Conservation (phyloP, 192 early-diverging fungal species). For the Rhizophlyctis rosea region DNA sequence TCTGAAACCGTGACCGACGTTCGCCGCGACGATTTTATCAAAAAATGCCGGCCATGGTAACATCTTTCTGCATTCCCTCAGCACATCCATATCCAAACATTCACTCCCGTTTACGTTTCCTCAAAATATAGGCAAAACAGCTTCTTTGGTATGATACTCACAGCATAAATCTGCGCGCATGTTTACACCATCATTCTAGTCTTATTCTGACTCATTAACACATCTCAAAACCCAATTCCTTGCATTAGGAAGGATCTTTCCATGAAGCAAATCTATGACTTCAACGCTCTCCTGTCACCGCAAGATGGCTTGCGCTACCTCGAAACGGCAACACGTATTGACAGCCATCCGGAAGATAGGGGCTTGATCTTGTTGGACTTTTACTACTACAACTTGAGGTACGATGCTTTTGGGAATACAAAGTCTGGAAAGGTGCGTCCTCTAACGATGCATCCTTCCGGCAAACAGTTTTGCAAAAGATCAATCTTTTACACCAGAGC, state of each 20-base stretch:
- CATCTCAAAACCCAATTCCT: too few species aligned
- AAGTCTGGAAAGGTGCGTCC: neutral
- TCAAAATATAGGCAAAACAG: too few species aligned
- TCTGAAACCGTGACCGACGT: too few species aligned
- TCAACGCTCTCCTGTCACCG: slow-evolving; percentile 25
- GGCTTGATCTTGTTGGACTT: slow-evolving; percentile 48
- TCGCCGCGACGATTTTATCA: too few species aligned
- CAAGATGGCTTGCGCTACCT: slow-evolving; percentile 37
- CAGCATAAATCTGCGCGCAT: too few species aligned
- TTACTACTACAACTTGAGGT: slow-evolving; percentile 51
- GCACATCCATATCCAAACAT: too few species aligned
- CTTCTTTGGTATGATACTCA: too few species aligned
- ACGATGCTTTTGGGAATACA: neutral
- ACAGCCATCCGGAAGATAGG: slow-evolving; percentile 20
- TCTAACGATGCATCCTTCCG: neutral
- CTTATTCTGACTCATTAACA: too few species aligned
- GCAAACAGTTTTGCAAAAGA: slow-evolving; percentile 44
- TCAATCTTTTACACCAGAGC: slow-evolving; percentile 42
- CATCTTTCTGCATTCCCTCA: too few species aligned
- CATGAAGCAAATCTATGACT: slow-evolving; percentile 51
- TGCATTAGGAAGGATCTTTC: slow-evolving; percentile 49
- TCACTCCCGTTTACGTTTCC: too few species aligned
- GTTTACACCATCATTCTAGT: too few species aligned
- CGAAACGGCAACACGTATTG: slow-evolving; percentile 6
- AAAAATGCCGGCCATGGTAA: too few species aligned